phyloP scores from a whole-genome alignment of 257 asterid genomes.

The Scutellaria minor region DNA sequence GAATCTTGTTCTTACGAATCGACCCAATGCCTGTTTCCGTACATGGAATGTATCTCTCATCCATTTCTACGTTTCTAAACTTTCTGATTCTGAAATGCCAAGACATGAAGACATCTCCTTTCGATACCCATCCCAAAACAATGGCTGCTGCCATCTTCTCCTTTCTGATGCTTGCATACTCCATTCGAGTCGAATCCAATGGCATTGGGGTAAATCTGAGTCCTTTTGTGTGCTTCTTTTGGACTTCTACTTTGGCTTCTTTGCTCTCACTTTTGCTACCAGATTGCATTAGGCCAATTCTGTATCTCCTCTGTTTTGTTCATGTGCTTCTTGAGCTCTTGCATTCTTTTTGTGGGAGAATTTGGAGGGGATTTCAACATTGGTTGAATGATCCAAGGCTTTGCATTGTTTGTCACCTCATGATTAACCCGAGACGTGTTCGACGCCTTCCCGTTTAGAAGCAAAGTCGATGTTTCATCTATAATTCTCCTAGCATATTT shows the following conservation, averaged over 20 bases:
- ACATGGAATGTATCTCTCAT: conserved; percentile 16
- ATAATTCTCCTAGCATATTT: too few relatives aligned
- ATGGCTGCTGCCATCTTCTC: not conserved
- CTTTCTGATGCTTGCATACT: conserved; percentile 17
- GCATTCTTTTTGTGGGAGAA: not conserved
- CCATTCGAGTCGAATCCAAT: not conserved
- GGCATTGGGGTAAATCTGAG: not conserved
- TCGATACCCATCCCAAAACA: conserved; percentile 30
- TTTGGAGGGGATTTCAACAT: not conserved
- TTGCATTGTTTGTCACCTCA: not conserved
- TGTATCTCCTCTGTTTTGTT: conserved; percentile 23
- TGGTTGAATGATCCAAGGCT: not conserved
- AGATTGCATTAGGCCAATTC: conserved; percentile 15
- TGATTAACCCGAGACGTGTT: not conserved
- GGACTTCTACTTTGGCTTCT: conserved; percentile 6
- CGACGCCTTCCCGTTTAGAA: conserved; percentile 8
- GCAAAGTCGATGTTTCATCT: too few relatives aligned
- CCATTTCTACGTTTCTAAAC: conserved; percentile 10
- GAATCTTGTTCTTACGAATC: not conserved
- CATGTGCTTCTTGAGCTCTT: not conserved
- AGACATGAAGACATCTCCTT: conserved; percentile 7
- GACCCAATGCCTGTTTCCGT: not conserved
- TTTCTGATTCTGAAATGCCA: conserved; percentile 24
- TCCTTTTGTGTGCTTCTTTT: not conserved
- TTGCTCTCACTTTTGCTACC: conserved; percentile 12